These are phyloP conservation scores for Ajuga reptans DNA, from an alignment of 305 asterid genomes.

Conservation along the genomic window DNA sequence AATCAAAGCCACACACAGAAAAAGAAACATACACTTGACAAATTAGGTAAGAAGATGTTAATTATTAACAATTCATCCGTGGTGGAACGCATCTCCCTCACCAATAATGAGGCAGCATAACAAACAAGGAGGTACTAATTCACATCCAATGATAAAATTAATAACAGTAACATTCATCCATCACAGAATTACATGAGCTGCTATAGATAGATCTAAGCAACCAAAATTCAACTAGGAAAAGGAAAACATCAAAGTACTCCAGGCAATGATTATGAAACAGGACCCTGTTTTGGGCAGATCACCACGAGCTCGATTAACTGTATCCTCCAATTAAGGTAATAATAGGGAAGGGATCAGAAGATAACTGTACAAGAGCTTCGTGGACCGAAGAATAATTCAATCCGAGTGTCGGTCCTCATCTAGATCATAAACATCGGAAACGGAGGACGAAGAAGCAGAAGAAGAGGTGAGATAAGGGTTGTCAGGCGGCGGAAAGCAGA, in stretches of 20 bases:
- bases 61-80: neutral
- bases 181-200: neutral
- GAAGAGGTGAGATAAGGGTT: conserved; percentile 28
- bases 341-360: neutral
- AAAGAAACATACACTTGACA: neutral
- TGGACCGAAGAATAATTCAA: conserved; percentile 11
- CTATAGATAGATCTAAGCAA: neutral
- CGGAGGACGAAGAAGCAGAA: conserved; percentile 32
- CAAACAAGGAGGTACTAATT: too few species aligned
- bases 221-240: neutral
- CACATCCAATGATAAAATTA: neutral
- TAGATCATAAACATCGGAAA: conserved; percentile 31
- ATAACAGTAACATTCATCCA: neutral
- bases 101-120: too few species aligned
- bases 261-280: too few species aligned
- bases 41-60: neutral
- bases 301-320: too few species aligned
- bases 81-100: neutral
- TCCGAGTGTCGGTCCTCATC: conserved; percentile 36
- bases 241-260: too few species aligned
- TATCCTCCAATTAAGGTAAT: neutral
- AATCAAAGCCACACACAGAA: neutral
- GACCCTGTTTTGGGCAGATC: too few species aligned
- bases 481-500: conserved; percentile 45
- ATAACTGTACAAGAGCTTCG: too few species aligned